Evolutionary conservation across 2,329 filamentous ascomycete species (phyloP).

Genomic region (Colletotrichum acutatum): DNA sequence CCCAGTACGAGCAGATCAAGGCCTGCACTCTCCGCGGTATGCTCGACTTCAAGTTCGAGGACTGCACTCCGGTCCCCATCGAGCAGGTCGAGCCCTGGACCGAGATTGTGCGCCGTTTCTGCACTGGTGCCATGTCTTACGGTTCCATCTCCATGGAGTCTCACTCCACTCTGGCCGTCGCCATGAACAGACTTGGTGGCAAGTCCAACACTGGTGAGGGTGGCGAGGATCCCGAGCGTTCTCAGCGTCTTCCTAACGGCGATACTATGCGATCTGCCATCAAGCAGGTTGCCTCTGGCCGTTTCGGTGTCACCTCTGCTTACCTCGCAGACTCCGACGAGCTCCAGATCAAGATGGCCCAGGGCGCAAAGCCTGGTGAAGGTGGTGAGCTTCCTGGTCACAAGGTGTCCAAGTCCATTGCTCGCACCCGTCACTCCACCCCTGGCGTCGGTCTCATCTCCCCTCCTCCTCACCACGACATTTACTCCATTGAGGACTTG

Average conservation of each 20-base stretch:
- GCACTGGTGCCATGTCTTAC: conserved; percentile 98
- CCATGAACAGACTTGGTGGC: conserved; percentile 95
- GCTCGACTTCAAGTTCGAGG: conserved; percentile 96
- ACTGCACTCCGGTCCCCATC: conserved; percentile 85
- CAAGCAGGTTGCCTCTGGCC: conserved; percentile 95
- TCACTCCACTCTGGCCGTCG: conserved; percentile 93
- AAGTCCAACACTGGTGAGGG: conserved; percentile 99
- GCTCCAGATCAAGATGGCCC: conserved; percentile 99
- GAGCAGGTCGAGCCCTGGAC: conserved; percentile 99
- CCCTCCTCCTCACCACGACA: conserved; percentile 95
- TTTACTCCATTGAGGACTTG: conserved; percentile 97
- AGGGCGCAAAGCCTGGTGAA: conserved; percentile 97
- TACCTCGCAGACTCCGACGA: conserved; percentile 96
- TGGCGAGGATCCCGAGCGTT: conserved; percentile 94
- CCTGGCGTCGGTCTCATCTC: conserved; percentile 96
- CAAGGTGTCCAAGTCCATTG: conserved; percentile 95
- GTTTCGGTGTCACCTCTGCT: conserved; percentile 94
- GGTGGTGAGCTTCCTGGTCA: conserved; percentile 97
- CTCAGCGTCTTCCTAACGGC: conserved; percentile 85
- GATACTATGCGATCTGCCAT: conserved; percentile 98
- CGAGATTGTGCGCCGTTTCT: conserved; percentile 95
- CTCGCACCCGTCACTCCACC: conserved; percentile 93
- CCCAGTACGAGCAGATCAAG: conserved; percentile 97
- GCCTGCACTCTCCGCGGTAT: conserved; percentile 93
- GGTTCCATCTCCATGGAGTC: conserved; percentile 99